Percentiles rank a stretch among this genome's conserved stretches.
Conservation (phyloP, 345 rosid species). For the Microthlaspi erraticum region DNA sequence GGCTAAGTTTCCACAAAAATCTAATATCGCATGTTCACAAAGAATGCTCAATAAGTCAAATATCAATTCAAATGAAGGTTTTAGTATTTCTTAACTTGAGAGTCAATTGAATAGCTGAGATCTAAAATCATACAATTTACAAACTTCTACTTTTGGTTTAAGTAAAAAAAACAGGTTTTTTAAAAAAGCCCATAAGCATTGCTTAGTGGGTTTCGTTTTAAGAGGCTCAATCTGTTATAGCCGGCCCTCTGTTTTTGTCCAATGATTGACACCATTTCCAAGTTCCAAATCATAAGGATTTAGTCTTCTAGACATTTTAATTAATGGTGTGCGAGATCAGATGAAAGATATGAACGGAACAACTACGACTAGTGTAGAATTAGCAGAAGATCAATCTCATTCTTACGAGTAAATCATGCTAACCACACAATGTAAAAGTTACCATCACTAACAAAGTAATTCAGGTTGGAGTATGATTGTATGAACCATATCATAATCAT, state of each 20-base stretch:
- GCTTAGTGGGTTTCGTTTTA: neutral
- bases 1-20: neutral
- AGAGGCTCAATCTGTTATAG: neutral
- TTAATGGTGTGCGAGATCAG: too few species aligned
- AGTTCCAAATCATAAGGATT: too few species aligned
- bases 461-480: neutral
- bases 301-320: too few species aligned
- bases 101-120: too few species aligned
- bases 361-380: neutral
- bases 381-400: neutral
- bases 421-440: neutral
- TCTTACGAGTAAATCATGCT: too few species aligned
- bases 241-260: neutral
- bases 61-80: neutral
- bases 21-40: neutral
- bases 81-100: too few species aligned
- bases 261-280: too few species aligned
- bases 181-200: neutral
- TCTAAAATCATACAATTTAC: neutral
- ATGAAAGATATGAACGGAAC: too few species aligned
- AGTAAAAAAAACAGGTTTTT: neutral
- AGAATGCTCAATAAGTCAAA: too few species aligned
- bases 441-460: neutral
- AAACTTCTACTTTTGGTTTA: neutral
- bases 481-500: neutral